Percentiles rank a stretch among this genome's conserved stretches.
phyloP scores from a whole-genome alignment of 306 rosid species.

The Sophora flavescens region DNA sequence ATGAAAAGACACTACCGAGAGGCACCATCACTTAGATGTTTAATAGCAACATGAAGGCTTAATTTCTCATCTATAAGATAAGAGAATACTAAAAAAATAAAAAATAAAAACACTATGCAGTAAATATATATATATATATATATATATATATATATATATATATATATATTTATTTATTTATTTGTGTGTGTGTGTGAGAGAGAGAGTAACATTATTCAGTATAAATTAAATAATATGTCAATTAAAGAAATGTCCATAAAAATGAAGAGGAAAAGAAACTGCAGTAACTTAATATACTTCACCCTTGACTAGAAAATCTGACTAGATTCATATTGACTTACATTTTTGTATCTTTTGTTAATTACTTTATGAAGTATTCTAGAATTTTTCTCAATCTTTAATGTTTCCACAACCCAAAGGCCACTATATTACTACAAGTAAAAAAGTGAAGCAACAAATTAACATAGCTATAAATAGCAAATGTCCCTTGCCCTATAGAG shows the following conservation, averaged over 20 bases:
- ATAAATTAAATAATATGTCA: constrained; percentile 12
- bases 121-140: too few relatives aligned
- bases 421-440: background rate
- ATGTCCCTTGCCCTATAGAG: background rate
- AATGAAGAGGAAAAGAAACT: background rate
- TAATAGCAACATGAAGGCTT: too few relatives aligned
- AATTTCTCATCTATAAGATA: too few relatives aligned
- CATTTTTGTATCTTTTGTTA: background rate
- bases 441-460: background rate
- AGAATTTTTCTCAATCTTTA: background rate
- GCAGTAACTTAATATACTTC: background rate
- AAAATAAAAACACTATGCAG: too few relatives aligned
- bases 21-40: too few relatives aligned
- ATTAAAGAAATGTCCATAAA: background rate
- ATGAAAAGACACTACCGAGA: too few relatives aligned
- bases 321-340: background rate
- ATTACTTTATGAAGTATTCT: too few relatives aligned
- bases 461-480: background rate
- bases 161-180: too few relatives aligned
- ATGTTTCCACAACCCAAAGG: too few relatives aligned
- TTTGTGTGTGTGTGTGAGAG: too few relatives aligned
- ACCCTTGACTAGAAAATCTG: background rate
- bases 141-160: too few relatives aligned
- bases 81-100: too few relatives aligned
- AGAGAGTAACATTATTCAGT: background rate